phyloP scores from a whole-genome alignment of 345 rosid species.

The Linum lewisii region DNA sequence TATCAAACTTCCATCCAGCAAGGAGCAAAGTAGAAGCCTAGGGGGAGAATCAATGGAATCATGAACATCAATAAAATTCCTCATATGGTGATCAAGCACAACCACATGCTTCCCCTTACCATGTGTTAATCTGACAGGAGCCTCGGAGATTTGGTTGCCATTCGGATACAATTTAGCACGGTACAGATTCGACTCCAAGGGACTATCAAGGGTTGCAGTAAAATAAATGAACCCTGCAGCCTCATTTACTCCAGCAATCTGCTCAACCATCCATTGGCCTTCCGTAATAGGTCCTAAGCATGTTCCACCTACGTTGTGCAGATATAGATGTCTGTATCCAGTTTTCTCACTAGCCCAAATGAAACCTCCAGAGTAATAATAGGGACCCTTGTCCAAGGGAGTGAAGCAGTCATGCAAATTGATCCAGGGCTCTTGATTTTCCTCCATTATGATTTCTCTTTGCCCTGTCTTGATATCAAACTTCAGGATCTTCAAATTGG shows the following conservation, averaged over 20 bases:
- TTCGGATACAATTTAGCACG: slow-evolving; percentile 38
- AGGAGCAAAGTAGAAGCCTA: slow-evolving; percentile 50
- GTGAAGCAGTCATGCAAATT: slow-evolving; percentile 88
- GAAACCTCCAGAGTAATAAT: slow-evolving; percentile 59
- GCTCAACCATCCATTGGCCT: slow-evolving; percentile 96
- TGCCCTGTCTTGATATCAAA: slow-evolving; percentile 66
- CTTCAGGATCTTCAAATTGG: slow-evolving; percentile 50
- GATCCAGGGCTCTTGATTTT: slow-evolving; percentile 67
- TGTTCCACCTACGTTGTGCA: slow-evolving; percentile 59
- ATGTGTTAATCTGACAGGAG: slow-evolving; percentile 58
- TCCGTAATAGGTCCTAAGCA: slow-evolving; percentile 71
- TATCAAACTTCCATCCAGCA: slow-evolving; percentile 48
- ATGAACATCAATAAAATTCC: slow-evolving; percentile 71
- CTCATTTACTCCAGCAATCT: slow-evolving; percentile 77
- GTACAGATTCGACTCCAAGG: slow-evolving; percentile 69
- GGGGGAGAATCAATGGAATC: slow-evolving; percentile 80
- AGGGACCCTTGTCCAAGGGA: slow-evolving; percentile 53
- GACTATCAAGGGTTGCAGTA: slow-evolving; percentile 78
- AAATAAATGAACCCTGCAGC: slow-evolving; percentile 52
- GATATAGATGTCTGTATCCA: slow-evolving; percentile 82
- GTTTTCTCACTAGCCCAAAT: slow-evolving; percentile 94
- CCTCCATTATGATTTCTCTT: slow-evolving; percentile 47
- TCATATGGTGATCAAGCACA: slow-evolving; percentile 80
- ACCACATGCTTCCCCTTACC: slow-evolving; percentile 79
- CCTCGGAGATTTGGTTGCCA: slow-evolving; percentile 22